Conservation (phyloP, 2,329 filamentous ascomycete genomes). For the Aspergillus awamori region DNA sequence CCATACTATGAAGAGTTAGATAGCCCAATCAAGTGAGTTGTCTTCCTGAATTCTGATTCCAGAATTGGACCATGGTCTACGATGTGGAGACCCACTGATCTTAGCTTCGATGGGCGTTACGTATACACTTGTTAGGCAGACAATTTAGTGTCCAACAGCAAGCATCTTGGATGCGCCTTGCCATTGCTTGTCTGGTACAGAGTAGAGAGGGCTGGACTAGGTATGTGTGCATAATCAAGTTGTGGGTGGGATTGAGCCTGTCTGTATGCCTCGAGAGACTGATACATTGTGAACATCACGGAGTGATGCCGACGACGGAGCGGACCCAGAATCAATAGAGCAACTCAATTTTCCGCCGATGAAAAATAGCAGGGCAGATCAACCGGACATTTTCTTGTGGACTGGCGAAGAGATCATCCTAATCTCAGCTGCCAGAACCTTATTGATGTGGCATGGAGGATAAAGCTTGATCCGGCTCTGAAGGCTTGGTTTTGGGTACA, state of each 20-base stretch:
- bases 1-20: conserved; percentile 7
- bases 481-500: neutral
- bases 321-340: conserved; percentile 1
- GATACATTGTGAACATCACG: neutral
- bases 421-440: neutral
- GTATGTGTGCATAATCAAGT: neutral
- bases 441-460: conserved; percentile 19
- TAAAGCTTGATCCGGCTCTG: neutral
- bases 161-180: neutral
- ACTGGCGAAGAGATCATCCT: neutral
- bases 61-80: conserved; percentile 7
- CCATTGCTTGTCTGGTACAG: neutral
- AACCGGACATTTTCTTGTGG: neutral
- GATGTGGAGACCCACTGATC: conserved; percentile 8
- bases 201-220: neutral
- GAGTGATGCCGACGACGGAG: neutral
- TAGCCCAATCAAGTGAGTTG: conserved; percentile 6
- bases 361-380: neutral
- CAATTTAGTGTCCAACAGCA: neutral
- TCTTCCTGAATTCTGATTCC: neutral
- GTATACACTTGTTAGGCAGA: conserved; percentile 9
- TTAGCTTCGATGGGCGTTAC: conserved; percentile 4
- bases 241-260: neutral
- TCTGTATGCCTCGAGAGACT: neutral
- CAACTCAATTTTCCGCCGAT: neutral